These are phyloP conservation scores for Nemania sp. DNA, from an alignment of 2,329 filamentous ascomycete species.

Conservation along the genomic window DNA sequence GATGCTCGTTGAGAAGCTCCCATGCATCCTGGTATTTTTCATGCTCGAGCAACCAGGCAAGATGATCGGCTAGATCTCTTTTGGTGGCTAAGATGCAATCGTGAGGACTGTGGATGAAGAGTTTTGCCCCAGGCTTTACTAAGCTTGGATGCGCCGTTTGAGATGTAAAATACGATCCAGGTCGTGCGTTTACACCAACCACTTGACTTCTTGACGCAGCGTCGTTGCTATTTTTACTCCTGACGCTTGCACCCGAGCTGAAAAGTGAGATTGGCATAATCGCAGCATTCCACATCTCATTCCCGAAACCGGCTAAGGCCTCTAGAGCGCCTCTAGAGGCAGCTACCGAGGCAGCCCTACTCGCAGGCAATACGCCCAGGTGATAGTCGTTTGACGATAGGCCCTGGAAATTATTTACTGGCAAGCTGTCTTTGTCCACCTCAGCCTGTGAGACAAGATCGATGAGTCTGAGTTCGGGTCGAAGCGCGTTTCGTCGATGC, in stretches of 20 bases:
- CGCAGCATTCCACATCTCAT: slow-evolving; percentile 90
- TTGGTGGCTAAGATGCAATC: slow-evolving; percentile 95
- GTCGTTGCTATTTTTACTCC: slow-evolving; percentile 71
- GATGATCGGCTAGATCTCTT: slow-evolving; percentile 85
- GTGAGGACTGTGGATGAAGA: slow-evolving; percentile 96
- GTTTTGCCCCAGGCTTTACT: slow-evolving; percentile 70
- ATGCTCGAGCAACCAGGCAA: slow-evolving; percentile 86
- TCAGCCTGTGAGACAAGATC: slow-evolving; percentile 89
- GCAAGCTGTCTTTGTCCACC: slow-evolving; percentile 86
- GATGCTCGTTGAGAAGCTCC: slow-evolving; percentile 89
- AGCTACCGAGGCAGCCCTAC: slow-evolving; percentile 71
- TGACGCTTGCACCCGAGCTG: slow-evolving; percentile 84
- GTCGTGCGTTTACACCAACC: slow-evolving; percentile 55
- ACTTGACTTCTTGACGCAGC: slow-evolving; percentile 64
- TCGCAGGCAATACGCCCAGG: slow-evolving; percentile 83
- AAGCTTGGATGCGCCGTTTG: slow-evolving; percentile 65
- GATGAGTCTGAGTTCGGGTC: slow-evolving; percentile 90
- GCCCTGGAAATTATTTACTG: slow-evolving; percentile 86
- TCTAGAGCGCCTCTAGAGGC: slow-evolving; percentile 79
- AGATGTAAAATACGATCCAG: slow-evolving; percentile 43
- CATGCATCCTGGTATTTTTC: slow-evolving; percentile 87
- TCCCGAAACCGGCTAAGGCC: slow-evolving; percentile 76
- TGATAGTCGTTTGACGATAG: slow-evolving; percentile 93
- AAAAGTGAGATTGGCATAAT: slow-evolving; percentile 90
- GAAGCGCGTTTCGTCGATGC: slow-evolving; percentile 81